Base-by-base conservation (phyloP, 2,329 filamentous ascomycete species). In the Diplodia mutila region DNA sequence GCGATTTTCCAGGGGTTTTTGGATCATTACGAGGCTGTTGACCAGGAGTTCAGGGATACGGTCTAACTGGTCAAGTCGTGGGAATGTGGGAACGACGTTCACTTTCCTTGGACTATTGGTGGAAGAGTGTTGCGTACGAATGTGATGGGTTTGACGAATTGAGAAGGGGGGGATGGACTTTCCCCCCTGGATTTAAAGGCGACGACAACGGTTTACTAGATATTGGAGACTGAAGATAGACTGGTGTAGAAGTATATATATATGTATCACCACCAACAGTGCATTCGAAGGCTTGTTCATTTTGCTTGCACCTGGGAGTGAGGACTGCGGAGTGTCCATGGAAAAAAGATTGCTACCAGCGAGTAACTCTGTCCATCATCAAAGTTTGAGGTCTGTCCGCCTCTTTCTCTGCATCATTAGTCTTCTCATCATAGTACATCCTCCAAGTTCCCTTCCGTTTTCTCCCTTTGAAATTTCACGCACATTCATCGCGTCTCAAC, bases 1-100 rank as follows among this genome's bases (percentile, higher is more conserved):
- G 90, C 92, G 80, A 87, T 93, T 71, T 97, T 97, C 82, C 91
- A 92, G 83, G 93, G 90, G 1, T 97, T 97, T 79, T 86, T 97
- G 72, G 92, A 97, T 73, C 83, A 90, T 70, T 98, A 90, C 83
- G 93, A 97, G 83, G 85, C 86, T 74, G 90, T 97, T 51, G 94
- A 97, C 79, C 85, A 80, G 55, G 92, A 97, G 81, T 97, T 95
- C 85, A 66, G 53, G 64, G 64, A 66, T 14, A 66, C 53, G 2
- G 53, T 55, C 2, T 55, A 9, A 55, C 18, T 11, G 18, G 51
- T 3, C 8, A 34, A 2, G 4, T 54, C 4, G 16, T 54, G 18
- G 6, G 23, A 11, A 29, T 6, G 18, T 53, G 4, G 6, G 42
- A n/a, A 9, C 42, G 14, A 21, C 7, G 42, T 46, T 12, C 2